These are phyloP conservation scores for Chytriomyces sp. DNA, from an alignment of 192 early-diverging fungal genomes.

Conservation along the genomic window DNA sequence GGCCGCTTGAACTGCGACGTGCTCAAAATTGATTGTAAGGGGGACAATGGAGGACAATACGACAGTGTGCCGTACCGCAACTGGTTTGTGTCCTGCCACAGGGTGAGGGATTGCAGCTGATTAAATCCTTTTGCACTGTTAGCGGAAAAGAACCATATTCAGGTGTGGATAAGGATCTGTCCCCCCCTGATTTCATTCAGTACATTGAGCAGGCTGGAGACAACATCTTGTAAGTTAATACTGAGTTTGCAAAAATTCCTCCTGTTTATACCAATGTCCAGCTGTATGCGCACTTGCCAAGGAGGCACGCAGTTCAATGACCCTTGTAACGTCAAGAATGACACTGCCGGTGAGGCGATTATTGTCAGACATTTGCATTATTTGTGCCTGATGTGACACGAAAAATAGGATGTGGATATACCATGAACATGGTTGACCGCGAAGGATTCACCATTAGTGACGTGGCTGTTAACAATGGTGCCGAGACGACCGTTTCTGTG, in stretches of 20 bases:
- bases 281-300: slow-evolving; percentile 40
- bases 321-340: background rate
- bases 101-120: background rate
- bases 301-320: background rate
- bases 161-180: slow-evolving; percentile 16
- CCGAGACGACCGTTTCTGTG: too few species aligned
- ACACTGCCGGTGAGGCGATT: too few species aligned
- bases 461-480: too few species aligned
- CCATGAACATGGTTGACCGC: too few species aligned
- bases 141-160: slow-evolving; percentile 46
- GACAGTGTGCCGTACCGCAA: slow-evolving; percentile 15
- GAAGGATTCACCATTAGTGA: too few species aligned
- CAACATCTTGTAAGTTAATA: slow-evolving; percentile 37
- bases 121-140: background rate
- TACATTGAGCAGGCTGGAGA: slow-evolving; percentile 42
- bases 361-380: too few species aligned
- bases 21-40: slow-evolving; percentile 32
- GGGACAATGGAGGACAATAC: slow-evolving; percentile 9
- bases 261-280: too few species aligned
- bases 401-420: too few species aligned
- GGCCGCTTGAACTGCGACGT: slow-evolving; percentile 32
- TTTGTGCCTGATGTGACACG: too few species aligned
- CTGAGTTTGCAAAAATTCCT: too few species aligned
- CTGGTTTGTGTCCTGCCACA: background rate
- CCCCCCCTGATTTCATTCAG: slow-evolving; percentile 2